A percentile compares a stretch with the other conserved stretches of the same genome.
These are phyloP conservation scores for Ampelocalamus luodianensis DNA, from an alignment of 176 grass and related monocot species.

Conservation along the genomic window DNA sequence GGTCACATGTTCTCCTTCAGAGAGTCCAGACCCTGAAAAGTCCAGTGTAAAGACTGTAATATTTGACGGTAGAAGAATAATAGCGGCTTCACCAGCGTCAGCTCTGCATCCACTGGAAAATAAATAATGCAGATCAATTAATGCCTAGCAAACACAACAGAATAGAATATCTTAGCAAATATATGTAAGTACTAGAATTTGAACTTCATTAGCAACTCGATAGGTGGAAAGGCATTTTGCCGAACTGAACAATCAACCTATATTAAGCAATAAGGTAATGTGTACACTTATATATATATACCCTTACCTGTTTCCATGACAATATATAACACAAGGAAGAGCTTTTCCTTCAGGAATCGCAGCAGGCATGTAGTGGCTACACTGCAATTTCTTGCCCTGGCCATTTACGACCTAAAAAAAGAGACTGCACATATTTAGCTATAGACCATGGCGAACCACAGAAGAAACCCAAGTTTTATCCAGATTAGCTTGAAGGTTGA, in stretches of 20 bases:
- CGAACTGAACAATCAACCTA: neutral
- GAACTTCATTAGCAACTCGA: neutral
- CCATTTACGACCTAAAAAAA: conserved; percentile 82
- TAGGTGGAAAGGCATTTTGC: conserved; percentile 25
- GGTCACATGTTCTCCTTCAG: conserved; percentile 99
- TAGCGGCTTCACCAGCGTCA: conserved; percentile 98
- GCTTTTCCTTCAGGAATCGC: conserved; percentile 76
- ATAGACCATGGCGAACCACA: neutral
- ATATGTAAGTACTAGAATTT: neutral
- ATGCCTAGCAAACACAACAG: conserved; percentile 22
- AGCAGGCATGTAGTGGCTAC: conserved; percentile 88
- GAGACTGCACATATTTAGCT: conserved; percentile 22
- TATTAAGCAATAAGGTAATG: neutral
- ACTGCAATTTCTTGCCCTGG: conserved; percentile 91
- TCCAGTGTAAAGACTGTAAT: conserved; percentile 98
- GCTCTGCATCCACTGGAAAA: conserved; percentile 99
- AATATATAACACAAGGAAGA: conserved; percentile 99
- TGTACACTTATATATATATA: neutral
- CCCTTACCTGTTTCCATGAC: conserved; percentile 94
- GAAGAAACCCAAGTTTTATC: conserved; percentile 28
- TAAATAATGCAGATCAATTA: conserved; percentile 60
- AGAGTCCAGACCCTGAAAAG: conserved; percentile 99
- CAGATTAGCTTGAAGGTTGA: neutral
- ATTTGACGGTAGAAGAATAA: conserved; percentile 97
- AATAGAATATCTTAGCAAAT: conserved; percentile 29